Percentiles rank a stretch among this genome's conserved stretches.
These are phyloP conservation scores for Teunomyces panamensis DNA, from an alignment of 805 yeast species.

Conservation along the genomic window DNA sequence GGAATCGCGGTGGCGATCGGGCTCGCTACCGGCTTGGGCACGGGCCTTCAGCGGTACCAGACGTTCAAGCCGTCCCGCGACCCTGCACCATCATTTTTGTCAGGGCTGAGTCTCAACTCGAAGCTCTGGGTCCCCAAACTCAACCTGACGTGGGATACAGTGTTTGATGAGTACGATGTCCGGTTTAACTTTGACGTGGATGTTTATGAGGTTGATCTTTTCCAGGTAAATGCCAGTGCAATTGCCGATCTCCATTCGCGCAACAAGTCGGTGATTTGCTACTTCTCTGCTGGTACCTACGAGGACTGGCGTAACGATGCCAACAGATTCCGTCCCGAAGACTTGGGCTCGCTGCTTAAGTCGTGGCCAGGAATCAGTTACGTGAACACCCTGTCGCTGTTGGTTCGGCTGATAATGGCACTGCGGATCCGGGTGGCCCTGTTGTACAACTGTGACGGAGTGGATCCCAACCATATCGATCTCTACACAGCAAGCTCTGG, in stretches of 20 bases:
- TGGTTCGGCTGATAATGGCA: slow-evolving; percentile 18
- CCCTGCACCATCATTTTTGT: not conserved
- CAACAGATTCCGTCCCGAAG: slow-evolving; percentile 12
- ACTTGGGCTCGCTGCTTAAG: slow-evolving; percentile 20
- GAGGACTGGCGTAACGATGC: slow-evolving; percentile 27
- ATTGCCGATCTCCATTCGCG: slow-evolving; percentile 16
- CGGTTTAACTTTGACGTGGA: not conserved
- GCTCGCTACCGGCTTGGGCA: not conserved
- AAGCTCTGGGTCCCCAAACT: not conserved
- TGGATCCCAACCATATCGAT: slow-evolving; percentile 29
- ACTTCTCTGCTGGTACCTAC: slow-evolving; percentile 29
- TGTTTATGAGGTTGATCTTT: slow-evolving; percentile 16
- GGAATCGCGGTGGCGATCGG: not conserved
- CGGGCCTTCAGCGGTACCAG: slow-evolving; percentile 2
- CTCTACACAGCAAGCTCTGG: slow-evolving; percentile 25
- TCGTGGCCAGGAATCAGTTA: slow-evolving; percentile 29
- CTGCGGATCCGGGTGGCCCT: slow-evolving; percentile 17
- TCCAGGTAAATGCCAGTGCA: slow-evolving; percentile 10
- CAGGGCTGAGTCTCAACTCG: not conserved
- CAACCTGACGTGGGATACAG: not conserved
- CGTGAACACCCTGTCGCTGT: slow-evolving; percentile 18
- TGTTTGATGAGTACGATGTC: not conserved
- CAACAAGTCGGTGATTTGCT: slow-evolving; percentile 23
- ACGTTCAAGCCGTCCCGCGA: not conserved
- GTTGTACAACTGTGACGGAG: slow-evolving; percentile 22